Base-by-base conservation (phyloP, 352 stramenopile genomes). In the Thalassiosira oceanica region DNA sequence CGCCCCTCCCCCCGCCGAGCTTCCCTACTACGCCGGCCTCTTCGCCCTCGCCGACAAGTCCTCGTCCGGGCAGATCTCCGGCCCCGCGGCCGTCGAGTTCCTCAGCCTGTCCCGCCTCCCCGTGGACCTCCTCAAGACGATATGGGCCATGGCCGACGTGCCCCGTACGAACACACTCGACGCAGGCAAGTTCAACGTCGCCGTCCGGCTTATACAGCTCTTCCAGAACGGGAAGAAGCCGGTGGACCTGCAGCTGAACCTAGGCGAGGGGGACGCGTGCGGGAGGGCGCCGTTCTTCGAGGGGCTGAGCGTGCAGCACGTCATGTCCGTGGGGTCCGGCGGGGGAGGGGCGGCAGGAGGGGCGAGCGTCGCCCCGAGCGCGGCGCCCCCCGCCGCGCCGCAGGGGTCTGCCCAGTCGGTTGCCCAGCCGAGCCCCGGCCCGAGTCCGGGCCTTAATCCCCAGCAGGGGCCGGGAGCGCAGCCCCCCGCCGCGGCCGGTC, bases 51-150 rank as follows among this genome's bases (percentile, higher is more conserved):
- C 93, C n/a, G 94, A 97, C 67, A 85, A 92, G 8, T 80, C 94
- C 61, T 71, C 84, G 11, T 79, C 80, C 35, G 90, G 94, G 24
- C 80, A 86, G 8, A 95, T 98, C 62, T 88, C 86, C 8, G 94
- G 94, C 3, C 85, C 80, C 2, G 86, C 93, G 24, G 94, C 94
- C 2, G 94, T 98, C 6, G 79, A 87, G 53, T 97, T 98, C 74
- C 96, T 98, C 66, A 92, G 89, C 21, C 84, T 89, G 0, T 97
- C 93, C 13, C 93, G 94, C 41, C 65, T 97, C 3, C 92, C 96
- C 52, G 93, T 97, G 10, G 80, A 88, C 24, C 50, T 79, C 0
- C 61, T 92, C 8, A 89, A 89, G 60, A 80, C 74, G 26, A 88
- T 92, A 52, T 92, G 84, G 84, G 83, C 68, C 10, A 68, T 92